These are phyloP conservation scores for Termitomyces sp. DNA, from an alignment of 768 basidiomycete genomes.

Conservation along the genomic window DNA sequence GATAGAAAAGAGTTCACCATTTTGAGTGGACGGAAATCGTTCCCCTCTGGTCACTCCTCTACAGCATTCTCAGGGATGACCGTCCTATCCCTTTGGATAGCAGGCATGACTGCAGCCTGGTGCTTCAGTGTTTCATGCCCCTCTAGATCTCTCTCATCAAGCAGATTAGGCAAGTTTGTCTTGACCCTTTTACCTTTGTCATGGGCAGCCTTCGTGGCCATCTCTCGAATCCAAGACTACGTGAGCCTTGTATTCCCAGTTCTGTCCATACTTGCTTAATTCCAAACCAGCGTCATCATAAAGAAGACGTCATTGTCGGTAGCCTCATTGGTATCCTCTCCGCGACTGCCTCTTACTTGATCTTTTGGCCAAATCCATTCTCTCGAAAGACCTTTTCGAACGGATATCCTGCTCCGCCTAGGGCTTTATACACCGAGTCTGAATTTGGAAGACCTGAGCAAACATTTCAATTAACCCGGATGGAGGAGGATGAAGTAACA, in stretches of 20 bases:
- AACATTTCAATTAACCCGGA: conserved; percentile 46
- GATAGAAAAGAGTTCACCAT: conserved; percentile 34
- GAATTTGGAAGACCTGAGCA: conserved; percentile 22
- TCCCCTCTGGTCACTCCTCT: conserved; percentile 70
- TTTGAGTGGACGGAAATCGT: conserved; percentile 53
- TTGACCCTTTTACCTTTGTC: conserved; percentile 51
- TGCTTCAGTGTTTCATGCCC: conserved; percentile 39
- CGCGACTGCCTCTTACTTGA: conserved; percentile 47
- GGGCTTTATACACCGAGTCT: conserved; percentile 35
- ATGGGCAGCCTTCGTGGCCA: conserved; percentile 59
- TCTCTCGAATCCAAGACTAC: conserved; percentile 63
- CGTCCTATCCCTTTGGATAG: conserved; percentile 58
- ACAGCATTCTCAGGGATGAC: conserved; percentile 65
- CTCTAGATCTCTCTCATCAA: conserved; percentile 35
- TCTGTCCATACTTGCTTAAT: background rate
- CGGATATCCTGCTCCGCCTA: conserved; percentile 32
- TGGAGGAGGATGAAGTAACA: conserved; percentile 38
- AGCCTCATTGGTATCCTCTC: conserved; percentile 52
- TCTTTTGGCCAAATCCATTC: conserved; percentile 68
- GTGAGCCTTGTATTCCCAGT: conserved; percentile 31
- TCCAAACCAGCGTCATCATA: conserved; percentile 53
- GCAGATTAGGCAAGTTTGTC: conserved; percentile 41
- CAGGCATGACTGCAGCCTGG: conserved; percentile 63
- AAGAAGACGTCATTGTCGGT: conserved; percentile 66
- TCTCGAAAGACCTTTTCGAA: conserved; percentile 30